A percentile compares a stretch with the other conserved stretches of the same genome.
These are phyloP conservation scores for Noccaea caerulescens DNA, from an alignment of 345 rosid species.

Conservation along the genomic window DNA sequence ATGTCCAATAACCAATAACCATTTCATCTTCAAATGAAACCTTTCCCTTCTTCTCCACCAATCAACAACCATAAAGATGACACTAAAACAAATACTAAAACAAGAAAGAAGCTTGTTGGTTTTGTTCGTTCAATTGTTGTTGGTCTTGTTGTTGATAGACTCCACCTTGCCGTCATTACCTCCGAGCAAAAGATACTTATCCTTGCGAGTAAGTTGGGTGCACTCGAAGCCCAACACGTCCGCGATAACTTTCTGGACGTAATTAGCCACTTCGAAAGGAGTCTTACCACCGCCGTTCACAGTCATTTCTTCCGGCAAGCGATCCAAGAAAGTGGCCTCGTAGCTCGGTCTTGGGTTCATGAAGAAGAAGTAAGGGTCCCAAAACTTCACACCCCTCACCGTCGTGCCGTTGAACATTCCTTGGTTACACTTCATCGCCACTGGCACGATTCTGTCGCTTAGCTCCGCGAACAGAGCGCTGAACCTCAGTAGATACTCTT, in stretches of 20 bases:
- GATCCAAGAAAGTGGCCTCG: conserved; percentile 73
- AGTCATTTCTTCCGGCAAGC: conserved; percentile 77
- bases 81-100: not conserved
- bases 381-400: conserved; percentile 87
- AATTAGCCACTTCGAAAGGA: conserved; percentile 85
- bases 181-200: conserved; percentile 80
- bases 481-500: conserved; percentile 74
- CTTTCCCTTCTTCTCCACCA: not conserved
- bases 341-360: conserved; percentile 92
- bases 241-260: conserved; percentile 79
- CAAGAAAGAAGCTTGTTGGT: not conserved
- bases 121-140: conserved; percentile 26
- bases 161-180: conserved; percentile 92
- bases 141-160: conserved; percentile 54
- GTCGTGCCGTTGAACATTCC: conserved; percentile 87
- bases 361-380: conserved; percentile 92
- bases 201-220: conserved; percentile 80
- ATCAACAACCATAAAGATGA: too few relatives aligned
- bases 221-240: conserved; percentile 72
- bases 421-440: conserved; percentile 85
- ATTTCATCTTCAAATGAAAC: not conserved
- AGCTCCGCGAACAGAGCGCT: conserved; percentile 92
- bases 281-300: conserved; percentile 84
- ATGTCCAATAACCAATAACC: not conserved
- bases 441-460: conserved; percentile 95